Base-by-base conservation (phyloP, 2,329 filamentous ascomycete genomes). In the Penicillium freii region DNA sequence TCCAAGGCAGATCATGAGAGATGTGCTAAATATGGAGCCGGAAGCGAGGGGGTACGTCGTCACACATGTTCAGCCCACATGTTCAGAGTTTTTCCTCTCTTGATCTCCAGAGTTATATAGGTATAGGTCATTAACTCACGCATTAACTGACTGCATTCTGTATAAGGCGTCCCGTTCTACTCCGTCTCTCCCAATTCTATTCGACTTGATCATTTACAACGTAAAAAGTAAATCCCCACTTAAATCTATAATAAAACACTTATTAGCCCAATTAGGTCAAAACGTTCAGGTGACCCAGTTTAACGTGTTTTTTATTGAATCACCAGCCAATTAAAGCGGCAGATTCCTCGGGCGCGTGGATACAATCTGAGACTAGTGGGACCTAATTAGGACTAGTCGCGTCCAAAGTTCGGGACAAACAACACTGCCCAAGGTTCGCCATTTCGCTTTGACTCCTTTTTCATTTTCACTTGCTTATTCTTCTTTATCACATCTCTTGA, bases 391-490 rank as follows among this genome's bases (percentile, higher is more conserved):
- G 54, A 9, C 21, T 56, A 53, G 54, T 19, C 36, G 9, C 2
- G 11, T 10, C 3, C 45, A 47, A n/a, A 47, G 31, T 42, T 53
- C 36, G 42, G 46, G 25, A 21, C 46, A 44, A 55, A 51, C 51
- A 54, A 29, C 31, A 31, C 36, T 23, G 23, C 40, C 45, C 45
- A 39, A 34, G 38, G 45, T 7, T 51, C 10, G 36, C 42, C 23
- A 33, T 56, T 40, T 55, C 53, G 46, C 53, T 55, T 55, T 43
- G 49, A 54, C 53, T 57, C 55, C 51, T 56, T 54, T 54, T 56
- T 58, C 44, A 57, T 44, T 51, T 54, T 54, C 46, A 23, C 56
- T 56, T 58, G 38, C 51, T 48, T 51, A 42, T 56, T 57, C 51
- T 29, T 53, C 23, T 53, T 42, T 48, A 40, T 27, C 25, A 5